Percentiles rank a stretch among this genome's conserved stretches.
These are phyloP conservation scores for Moesziomyces aphidis DNA, from an alignment of 1,284 basidiomycete genomes.

Conservation along the genomic window DNA sequence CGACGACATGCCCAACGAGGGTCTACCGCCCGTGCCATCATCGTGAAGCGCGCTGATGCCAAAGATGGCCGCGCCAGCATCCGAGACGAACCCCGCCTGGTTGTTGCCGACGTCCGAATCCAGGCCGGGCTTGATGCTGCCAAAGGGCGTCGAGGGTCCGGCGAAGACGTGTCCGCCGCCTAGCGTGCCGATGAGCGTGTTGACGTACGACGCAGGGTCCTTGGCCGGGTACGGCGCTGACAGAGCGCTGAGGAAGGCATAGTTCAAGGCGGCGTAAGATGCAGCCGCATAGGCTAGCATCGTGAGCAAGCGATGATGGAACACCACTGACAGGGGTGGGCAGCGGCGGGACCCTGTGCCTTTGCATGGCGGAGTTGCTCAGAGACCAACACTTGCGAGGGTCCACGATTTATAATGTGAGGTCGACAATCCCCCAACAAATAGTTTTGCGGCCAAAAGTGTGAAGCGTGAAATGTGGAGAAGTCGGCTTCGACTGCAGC, in stretches of 20 bases:
- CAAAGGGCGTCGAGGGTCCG: conserved; percentile 34
- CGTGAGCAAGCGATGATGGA: too few relatives aligned
- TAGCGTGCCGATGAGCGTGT: conserved; percentile 35
- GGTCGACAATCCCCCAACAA: not conserved
- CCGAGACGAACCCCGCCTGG: conserved; percentile 42
- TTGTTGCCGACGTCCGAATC: conserved; percentile 24
- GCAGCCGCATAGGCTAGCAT: not conserved
- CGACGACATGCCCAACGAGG: conserved; percentile 32
- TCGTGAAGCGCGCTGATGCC: conserved; percentile 39
- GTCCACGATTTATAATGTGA: not conserved
- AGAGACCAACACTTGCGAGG: not conserved
- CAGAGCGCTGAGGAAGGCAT: not conserved
- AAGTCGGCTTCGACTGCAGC: not conserved
- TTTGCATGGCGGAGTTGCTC: not conserved
- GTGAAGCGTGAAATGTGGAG: not conserved
- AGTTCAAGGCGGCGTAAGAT: not conserved
- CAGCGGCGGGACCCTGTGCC: too few relatives aligned
- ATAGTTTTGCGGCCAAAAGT: too few relatives aligned
- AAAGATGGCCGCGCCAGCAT: conserved; percentile 19
- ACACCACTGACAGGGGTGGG: too few relatives aligned
- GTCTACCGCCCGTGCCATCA: conserved; percentile 35
- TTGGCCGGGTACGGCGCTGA: conserved; percentile 1
- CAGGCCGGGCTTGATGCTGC: conserved; percentile 37
- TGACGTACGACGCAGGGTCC: conserved; percentile 28
- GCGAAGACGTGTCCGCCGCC: conserved; percentile 44